phyloP scores from a whole-genome alignment of 1,139 yeast genomes.

The Sugiyamaella paludigena region DNA sequence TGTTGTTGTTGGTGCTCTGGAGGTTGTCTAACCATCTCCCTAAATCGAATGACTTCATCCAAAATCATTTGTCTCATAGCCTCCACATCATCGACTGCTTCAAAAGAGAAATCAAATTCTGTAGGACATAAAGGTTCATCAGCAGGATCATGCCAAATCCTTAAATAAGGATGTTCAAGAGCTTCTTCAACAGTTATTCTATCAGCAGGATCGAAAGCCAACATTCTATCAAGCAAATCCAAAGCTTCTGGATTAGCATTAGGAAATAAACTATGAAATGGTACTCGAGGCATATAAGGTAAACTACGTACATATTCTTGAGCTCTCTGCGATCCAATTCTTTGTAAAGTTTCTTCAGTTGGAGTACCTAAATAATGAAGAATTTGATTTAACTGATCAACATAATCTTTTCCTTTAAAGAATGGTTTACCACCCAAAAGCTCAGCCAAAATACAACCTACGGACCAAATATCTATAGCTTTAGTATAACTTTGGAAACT shows the following conservation, averaged over 20 bases:
- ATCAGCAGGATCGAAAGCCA: conserved; percentile 81
- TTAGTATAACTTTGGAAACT: conserved; percentile 90
- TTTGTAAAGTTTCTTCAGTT: conserved; percentile 70
- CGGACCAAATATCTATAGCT: conserved; percentile 97
- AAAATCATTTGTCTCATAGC: conserved; percentile 73
- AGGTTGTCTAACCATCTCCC: conserved; percentile 76
- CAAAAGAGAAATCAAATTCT: conserved; percentile 87
- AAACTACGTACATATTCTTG: conserved; percentile 87
- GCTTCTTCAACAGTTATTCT: conserved; percentile 91
- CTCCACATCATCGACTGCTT: conserved; percentile 77
- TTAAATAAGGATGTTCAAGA: conserved; percentile 79
- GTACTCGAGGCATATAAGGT: conserved; percentile 79
- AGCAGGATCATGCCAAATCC: conserved; percentile 94
- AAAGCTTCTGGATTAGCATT: conserved; percentile 83
- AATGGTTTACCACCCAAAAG: conserved; percentile 88
- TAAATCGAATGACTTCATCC: conserved; percentile 75
- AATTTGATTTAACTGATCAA: conserved; percentile 90
- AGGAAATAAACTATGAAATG: conserved; percentile 73
- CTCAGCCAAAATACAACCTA: conserved; percentile 95
- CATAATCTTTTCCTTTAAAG: conserved; percentile 92
- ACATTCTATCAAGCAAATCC: conserved; percentile 76
- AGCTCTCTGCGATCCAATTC: conserved; percentile 86
- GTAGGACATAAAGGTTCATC: conserved; percentile 88
- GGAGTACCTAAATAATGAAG: conserved; percentile 88
- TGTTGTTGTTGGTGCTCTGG: conserved; percentile 22